Evolutionary conservation across 1,139 yeast genomes (phyloP).

Genomic region (Debaryomyces psychrophilus): DNA sequence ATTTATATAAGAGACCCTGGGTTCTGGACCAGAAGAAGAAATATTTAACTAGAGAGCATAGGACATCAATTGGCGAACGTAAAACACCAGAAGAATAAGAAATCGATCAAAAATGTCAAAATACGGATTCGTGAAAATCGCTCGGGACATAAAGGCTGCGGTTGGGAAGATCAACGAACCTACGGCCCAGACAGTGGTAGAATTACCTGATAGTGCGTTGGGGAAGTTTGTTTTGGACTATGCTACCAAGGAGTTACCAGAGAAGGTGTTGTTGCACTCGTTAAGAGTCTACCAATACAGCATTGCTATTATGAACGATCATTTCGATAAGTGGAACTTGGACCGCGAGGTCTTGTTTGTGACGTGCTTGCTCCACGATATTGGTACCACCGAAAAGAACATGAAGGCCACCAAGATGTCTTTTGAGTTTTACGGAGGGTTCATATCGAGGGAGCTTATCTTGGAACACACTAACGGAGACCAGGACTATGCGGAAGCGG

Average conservation of each 20-base stretch:
- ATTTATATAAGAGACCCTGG: not conserved
- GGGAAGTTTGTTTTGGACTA: conserved; percentile 27
- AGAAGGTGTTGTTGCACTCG: conserved; percentile 34
- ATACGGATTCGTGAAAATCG: conserved; percentile 38
- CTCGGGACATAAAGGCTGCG: conserved; percentile 33
- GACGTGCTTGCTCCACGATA: conserved; percentile 41
- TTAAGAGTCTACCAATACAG: conserved; percentile 38
- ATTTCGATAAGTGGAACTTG: conserved; percentile 40
- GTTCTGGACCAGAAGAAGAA: not conserved
- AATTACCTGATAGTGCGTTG: conserved; percentile 27
- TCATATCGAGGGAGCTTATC: conserved; percentile 34
- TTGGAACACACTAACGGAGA: conserved; percentile 27
- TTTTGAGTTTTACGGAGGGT: conserved; percentile 43
- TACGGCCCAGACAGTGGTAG: conserved; percentile 25
- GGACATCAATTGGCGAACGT: not conserved
- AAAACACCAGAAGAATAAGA: not conserved
- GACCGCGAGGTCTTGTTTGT: conserved; percentile 34
- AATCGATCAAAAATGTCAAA: conserved; percentile 23
- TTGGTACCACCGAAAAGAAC: conserved; percentile 39
- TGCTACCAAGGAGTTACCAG: conserved; percentile 30
- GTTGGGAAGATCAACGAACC: conserved; percentile 32
- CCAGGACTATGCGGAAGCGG: conserved; percentile 41
- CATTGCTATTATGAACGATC: conserved; percentile 38
- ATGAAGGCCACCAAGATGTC: conserved; percentile 42
- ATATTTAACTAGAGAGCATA: no score